Base-by-base conservation (phyloP, 176 grass and related monocot species). In the Ensete glaucum region DNA sequence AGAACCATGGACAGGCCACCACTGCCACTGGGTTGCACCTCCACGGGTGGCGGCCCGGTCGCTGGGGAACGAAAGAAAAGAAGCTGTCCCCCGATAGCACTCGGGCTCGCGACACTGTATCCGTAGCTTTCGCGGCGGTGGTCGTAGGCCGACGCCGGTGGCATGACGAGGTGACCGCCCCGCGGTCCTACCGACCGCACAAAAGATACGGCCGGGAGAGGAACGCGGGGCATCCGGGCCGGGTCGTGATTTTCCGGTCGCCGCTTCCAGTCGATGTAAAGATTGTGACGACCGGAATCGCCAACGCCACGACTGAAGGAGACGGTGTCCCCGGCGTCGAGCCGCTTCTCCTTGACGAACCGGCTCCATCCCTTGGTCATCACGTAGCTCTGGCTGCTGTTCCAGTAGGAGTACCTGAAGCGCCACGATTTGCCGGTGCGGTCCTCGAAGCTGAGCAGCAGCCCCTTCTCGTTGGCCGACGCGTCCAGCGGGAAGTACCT, bases 301-400 rank as follows among this genome's bases (percentile, higher is more conserved):
- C 74, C 80, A 54, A 73, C 69, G 62, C 82, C 89, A 7, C 87
- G 89, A 21, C 77, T 70, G 77, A 96, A 96, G 15, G 67, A 70
- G 17, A 96, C 93, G 1, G 89, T 88, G 79, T 96, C 93, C 68
- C 93, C 93, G 73, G 93, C 89, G 34, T 80, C 74, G 58, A 96
- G 93, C 69, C 81, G 75, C 87, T 96, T 96, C 76, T 96, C 93
- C 76, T 90, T 92, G 58, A 96, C 93, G 78, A 96, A 96, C 57
- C 89, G 89, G 85, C 93, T 96, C 93, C 93, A 96, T 0, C 93
- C 93, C 54, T 96, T 96, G 79, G 93, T 96, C 87, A 96, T 90
- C 53, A 96, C 93, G 84, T 96, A 96, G 83, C 89, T 96, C 83
- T 96, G 93, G 87, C 93, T 96, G 87, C 89, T 96, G 79, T 92